These are phyloP conservation scores for Neurospora sp. DNA, from an alignment of 495 filamentous ascomycete genomes.

Conservation along the genomic window DNA sequence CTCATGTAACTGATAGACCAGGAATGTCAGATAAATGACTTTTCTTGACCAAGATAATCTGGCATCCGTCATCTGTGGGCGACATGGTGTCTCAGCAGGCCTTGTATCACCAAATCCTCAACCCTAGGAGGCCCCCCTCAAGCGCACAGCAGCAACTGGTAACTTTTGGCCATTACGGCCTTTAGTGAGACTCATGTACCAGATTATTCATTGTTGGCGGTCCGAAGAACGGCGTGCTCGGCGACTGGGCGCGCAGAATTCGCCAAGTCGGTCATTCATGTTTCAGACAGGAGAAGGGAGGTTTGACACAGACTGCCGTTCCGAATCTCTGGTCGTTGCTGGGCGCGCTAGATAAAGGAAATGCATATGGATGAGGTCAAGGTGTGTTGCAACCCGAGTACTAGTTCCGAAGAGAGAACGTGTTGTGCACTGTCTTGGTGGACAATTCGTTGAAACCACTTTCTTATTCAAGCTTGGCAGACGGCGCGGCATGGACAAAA, in stretches of 20 bases:
- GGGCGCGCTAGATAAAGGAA: background rate
- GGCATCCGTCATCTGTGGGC: constrained; percentile 6
- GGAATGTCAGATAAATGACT: constrained; percentile 7
- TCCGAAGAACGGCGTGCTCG: background rate
- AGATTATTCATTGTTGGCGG: background rate
- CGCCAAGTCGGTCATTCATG: background rate
- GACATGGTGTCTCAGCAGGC: constrained; percentile 17
- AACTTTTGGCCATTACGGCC: background rate
- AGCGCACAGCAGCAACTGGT: background rate
- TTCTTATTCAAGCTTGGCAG: background rate
- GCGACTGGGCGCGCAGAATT: background rate
- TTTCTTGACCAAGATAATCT: constrained; percentile 4
- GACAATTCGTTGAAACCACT: background rate
- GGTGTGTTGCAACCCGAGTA: background rate
- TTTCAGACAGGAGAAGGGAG: background rate
- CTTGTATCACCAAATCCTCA: constrained; percentile 8
- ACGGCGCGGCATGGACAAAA: background rate
- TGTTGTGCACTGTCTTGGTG: background rate
- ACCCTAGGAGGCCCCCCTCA: background rate
- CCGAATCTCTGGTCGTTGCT: background rate
- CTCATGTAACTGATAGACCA: background rate
- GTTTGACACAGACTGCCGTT: background rate
- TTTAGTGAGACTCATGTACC: background rate
- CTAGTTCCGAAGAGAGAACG: background rate
- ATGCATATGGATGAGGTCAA: background rate